These are phyloP conservation scores for Platanthera guangdongensis DNA, from an alignment of 106 monocot species.

Conservation along the genomic window DNA sequence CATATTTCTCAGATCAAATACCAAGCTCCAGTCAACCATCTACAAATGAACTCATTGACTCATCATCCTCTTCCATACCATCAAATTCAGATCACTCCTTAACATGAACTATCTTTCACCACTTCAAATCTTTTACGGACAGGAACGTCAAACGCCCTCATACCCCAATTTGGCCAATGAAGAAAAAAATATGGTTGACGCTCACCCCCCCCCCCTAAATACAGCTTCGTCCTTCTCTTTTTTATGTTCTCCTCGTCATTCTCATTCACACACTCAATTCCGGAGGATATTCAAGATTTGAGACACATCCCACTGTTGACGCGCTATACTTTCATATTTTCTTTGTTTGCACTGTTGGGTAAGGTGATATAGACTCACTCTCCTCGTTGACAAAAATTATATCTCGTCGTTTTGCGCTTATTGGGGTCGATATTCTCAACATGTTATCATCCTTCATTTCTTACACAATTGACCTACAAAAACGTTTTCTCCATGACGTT, in stretches of 20 bases:
- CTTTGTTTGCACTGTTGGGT: slow-evolving; percentile 62
- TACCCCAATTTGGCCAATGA: too few relatives aligned
- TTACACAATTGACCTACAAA: slow-evolving; percentile 41
- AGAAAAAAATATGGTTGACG: background rate
- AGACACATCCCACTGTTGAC: slow-evolving; percentile 41
- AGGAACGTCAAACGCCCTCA: too few relatives aligned
- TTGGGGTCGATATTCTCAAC: slow-evolving; percentile 59
- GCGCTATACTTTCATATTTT: slow-evolving; percentile 65
- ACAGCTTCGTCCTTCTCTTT: slow-evolving; percentile 15
- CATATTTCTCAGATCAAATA: too few relatives aligned
- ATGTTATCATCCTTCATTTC: slow-evolving; percentile 33
- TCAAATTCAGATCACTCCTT: too few relatives aligned
- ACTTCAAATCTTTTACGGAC: too few relatives aligned
- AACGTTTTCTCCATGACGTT: slow-evolving; percentile 22
- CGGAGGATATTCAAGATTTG: slow-evolving; percentile 21
- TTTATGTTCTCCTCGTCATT: slow-evolving; percentile 23
- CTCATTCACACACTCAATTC: slow-evolving; percentile 21
- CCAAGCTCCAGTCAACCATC: too few relatives aligned
- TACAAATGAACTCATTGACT: too few relatives aligned
- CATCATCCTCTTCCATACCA: too few relatives aligned
- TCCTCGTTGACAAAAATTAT: slow-evolving; percentile 32
- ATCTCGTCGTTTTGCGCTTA: slow-evolving; percentile 45
- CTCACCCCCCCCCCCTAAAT: slow-evolving; percentile 7
- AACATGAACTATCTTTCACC: too few relatives aligned
- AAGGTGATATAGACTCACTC: slow-evolving; percentile 53